Base-by-base conservation (phyloP, 441 rosid species). In the Pelargonium hybrid region DNA sequence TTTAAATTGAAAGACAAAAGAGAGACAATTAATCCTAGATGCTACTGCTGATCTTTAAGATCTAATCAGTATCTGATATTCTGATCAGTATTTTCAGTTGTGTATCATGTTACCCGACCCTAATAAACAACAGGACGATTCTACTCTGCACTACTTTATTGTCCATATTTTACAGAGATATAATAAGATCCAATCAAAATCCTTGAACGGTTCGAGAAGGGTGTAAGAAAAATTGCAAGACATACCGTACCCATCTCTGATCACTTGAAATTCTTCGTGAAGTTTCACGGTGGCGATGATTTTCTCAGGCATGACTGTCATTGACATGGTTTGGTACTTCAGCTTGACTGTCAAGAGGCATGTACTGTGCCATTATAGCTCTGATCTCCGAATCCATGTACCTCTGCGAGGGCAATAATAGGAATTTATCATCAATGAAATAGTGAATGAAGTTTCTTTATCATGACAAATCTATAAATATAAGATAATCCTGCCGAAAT, bases 331-430 rank as follows among this genome's bases (percentile, higher is more conserved):
- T 90, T 5, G 84, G 93, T 69, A 84, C 79, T 77, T 88, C 98
- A 0, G 88, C 72, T 76, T 94, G 98, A 82, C 90, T 92, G 64
- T 94, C 99, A 34, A 92, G 85, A 43, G 99, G 99, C 99, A 94
- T 94, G 82, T 94, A 94, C 78, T 94, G 99, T 31, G 99, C 98
- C 99, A 94, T 92, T 76, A 94, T 94, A 25, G 99, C 97, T 82
- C 98, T 86, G 83, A 94, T 94, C 85, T 94, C 99, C 1, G 99
- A 94, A 81, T 94, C 98, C 99, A 94, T 94, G 86, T 95, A 92
- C 15, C 83, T 85, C 99, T 94, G 93, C 82, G 75, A 72, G 68
- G 66, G 73, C 7, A 50, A 70, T 37, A 76, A 59, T 47, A 43
- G 7, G 37, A 65, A 29, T 52, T 43, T 23, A 56, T 23, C 29